Evolutionary conservation across 257 asterid genomes (phyloP).

Genomic region (Petunia axillaris): DNA sequence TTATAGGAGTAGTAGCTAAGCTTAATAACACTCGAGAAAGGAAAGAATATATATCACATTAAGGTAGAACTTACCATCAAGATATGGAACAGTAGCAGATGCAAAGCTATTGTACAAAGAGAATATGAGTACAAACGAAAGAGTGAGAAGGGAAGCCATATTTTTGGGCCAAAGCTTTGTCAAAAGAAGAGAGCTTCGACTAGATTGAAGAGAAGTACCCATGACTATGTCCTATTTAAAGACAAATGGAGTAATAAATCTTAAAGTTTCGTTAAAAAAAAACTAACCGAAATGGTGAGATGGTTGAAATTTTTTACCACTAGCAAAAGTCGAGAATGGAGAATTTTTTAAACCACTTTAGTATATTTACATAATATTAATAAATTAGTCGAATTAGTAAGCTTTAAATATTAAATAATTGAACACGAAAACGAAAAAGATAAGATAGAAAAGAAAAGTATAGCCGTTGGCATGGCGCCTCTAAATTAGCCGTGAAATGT

Average conservation of each 20-base stretch:
- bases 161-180: neutral
- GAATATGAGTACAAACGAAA: conserved; percentile 38
- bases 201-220: conserved; percentile 1
- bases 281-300: too few species aligned
- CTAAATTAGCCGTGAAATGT: conserved; percentile 55
- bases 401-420: conserved; percentile 11
- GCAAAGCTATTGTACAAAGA: conserved; percentile 40
- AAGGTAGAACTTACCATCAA: conserved; percentile 51
- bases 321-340: too few species aligned
- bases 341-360: too few species aligned
- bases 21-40: neutral
- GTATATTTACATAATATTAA: too few species aligned
- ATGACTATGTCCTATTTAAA: conserved; percentile 21
- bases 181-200: neutral
- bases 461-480: conserved; percentile 51
- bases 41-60: neutral
- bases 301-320: too few species aligned
- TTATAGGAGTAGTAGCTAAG: neutral
- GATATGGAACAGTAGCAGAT: conserved; percentile 40
- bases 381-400: too few species aligned
- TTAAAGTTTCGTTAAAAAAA: neutral
- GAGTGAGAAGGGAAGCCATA: conserved; percentile 51
- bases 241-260: conserved; percentile 5
- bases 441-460: neutral
- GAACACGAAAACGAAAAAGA: too few species aligned